phyloP scores from a whole-genome alignment of 345 rosid genomes.

The rapeseed (Brassica napus) region DNA sequence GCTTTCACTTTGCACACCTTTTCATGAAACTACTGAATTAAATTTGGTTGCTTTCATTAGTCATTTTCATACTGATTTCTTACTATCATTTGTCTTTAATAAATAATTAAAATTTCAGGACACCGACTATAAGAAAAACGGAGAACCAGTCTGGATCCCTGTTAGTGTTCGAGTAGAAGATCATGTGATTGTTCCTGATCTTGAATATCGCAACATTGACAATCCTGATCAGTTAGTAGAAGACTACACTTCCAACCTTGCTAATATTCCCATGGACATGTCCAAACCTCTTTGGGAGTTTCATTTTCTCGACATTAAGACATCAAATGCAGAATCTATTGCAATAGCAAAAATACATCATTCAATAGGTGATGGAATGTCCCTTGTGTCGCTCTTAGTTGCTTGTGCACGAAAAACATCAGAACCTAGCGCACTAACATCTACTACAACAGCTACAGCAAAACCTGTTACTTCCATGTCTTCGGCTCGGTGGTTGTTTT shows the following conservation, averaged over 20 bases:
- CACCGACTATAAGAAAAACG: background rate
- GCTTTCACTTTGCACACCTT: too few relatives aligned
- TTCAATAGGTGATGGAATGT: background rate
- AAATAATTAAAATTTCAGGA: too few relatives aligned
- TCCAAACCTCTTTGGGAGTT: background rate
- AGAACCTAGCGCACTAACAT: slow-evolving; percentile 46
- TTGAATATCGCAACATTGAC: slow-evolving; percentile 40
- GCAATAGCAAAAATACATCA: background rate
- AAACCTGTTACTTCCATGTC: slow-evolving; percentile 33
- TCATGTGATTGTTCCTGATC: slow-evolving; percentile 52
- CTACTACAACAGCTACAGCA: too few relatives aligned
- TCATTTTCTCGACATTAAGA: background rate
- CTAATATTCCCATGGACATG: background rate
- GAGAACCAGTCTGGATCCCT: background rate
- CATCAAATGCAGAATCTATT: background rate
- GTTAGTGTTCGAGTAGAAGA: slow-evolving; percentile 30
- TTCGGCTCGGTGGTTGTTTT: slow-evolving; percentile 36
- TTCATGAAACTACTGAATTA: too few relatives aligned
- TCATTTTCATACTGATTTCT: too few relatives aligned
- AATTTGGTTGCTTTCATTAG: too few relatives aligned
- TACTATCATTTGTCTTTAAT: too few relatives aligned
- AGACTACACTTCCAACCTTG: slow-evolving; percentile 52
- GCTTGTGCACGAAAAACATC: slow-evolving; percentile 51
- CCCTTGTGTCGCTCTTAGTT: slow-evolving; percentile 29
- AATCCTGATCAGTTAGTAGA: slow-evolving; percentile 54